Base-by-base conservation (phyloP, 2,329 filamentous ascomycete species). In the Amauroascus verrucosus region DNA sequence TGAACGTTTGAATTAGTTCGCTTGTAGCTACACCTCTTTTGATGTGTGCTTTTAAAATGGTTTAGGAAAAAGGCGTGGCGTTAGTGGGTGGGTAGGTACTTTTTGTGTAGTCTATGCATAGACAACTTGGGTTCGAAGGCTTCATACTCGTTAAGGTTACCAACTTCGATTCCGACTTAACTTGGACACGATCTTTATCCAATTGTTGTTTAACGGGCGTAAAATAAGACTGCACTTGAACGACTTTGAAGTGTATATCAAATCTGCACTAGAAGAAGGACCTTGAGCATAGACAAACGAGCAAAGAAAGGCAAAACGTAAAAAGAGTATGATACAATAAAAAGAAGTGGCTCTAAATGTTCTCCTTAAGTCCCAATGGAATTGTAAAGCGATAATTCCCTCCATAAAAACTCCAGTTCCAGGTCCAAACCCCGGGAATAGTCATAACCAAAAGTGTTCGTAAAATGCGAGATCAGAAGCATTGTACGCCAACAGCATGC, bases 321-420 rank as follows among this genome's bases (percentile, higher is more conserved):
- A 49, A 51, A 32, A 57, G 38, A 52, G 57, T 57, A 26, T 53
- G 47, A 53, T 50, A 50, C 41, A 32, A 43, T 7, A 37, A 32
- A 26, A 6, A 18, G 18, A 32, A 48, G 22, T 2, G 8, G 18
- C 30, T 22, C 16, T 26, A 5, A n/a, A 45, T n/a, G 40, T 11
- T 7, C 14, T 26, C 20, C 46, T 38, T 40, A 11, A 54, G 28
- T 35, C 30, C 46, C 51, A 26, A 8, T 26, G 16, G 14, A 9
- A 6, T 37, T 8, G 2, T 11, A n/a, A 28, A 48, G 14, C 11
- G 3, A 18, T 28, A 48, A 9, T 13, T 26, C 35, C 33, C 40
- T 9, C 28, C n/a, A n/a, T 26, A 20, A 30, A 28, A 56, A 52
- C 48, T 45, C 41, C 49, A 51, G 24, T 26, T 22, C 35, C 53